Conservation (phyloP, 1,284 basidiomycete genomes). For the Mycena sp. region DNA sequence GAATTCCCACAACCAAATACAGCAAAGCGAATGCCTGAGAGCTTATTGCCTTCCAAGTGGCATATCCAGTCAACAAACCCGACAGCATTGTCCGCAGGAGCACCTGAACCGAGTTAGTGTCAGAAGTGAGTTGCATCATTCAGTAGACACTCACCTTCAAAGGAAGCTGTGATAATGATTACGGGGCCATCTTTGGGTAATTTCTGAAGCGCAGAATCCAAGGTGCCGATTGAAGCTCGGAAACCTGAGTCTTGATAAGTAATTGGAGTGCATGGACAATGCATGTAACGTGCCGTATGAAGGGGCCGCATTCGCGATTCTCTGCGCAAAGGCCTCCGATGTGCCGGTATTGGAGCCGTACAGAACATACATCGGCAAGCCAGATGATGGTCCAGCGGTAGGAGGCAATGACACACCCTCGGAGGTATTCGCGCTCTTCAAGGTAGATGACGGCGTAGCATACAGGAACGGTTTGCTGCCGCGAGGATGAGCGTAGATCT, state of each 20-base stretch:
- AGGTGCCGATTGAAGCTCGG: slow-evolving; percentile 49
- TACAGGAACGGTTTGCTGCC: slow-evolving; percentile 22
- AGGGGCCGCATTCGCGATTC: slow-evolving; percentile 52
- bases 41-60: slow-evolving; percentile 41
- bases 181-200: slow-evolving; percentile 59
- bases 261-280: not conserved
- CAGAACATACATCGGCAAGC: slow-evolving; percentile 49
- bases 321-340: slow-evolving; percentile 59
- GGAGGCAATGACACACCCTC: too few species aligned
- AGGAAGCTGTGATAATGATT: slow-evolving; percentile 60
- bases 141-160: slow-evolving; percentile 49
- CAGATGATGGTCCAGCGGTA: not conserved
- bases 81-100: slow-evolving; percentile 60
- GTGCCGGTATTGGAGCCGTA: slow-evolving; percentile 63
- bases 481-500: slow-evolving; percentile 46
- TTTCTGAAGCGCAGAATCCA: slow-evolving; percentile 52
- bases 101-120: slow-evolving; percentile 37
- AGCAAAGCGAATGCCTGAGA: slow-evolving; percentile 52
- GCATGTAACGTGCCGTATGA: slow-evolving; percentile 44
- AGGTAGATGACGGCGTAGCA: slow-evolving; percentile 26
- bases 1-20: slow-evolving; percentile 66
- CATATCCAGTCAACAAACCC: slow-evolving; percentile 56
- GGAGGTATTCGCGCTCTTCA: slow-evolving; percentile 4
- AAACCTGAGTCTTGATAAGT: slow-evolving; percentile 46
- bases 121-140: not conserved